Conservation (phyloP, 2,329 filamentous ascomycete genomes). For the Diaporthe aspalathi region DNA sequence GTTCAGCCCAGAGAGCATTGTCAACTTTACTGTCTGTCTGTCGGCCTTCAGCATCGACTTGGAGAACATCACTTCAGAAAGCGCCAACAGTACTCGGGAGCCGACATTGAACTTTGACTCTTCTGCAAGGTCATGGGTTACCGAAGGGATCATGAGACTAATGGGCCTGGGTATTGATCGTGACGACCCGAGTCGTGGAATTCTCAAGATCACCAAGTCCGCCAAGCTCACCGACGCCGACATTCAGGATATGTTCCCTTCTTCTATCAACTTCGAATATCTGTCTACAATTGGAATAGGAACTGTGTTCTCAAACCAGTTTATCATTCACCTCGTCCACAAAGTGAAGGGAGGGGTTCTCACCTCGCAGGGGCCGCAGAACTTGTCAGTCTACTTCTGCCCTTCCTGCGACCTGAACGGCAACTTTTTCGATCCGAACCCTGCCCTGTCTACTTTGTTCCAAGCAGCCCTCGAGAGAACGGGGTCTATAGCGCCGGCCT, state of each 20-base stretch:
- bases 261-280: background rate
- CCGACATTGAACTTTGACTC: slow-evolving; percentile 2
- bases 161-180: background rate
- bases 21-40: background rate
- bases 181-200: background rate
- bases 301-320: background rate
- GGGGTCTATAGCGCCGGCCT: background rate
- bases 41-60: background rate
- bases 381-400: slow-evolving; percentile 12
- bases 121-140: background rate
- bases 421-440: background rate
- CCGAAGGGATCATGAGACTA: background rate
- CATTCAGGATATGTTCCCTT: background rate
- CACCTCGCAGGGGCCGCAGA: background rate
- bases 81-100: background rate
- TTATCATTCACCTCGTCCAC: background rate
- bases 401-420: background rate
- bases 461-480: background rate
- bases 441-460: background rate
- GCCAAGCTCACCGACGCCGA: background rate
- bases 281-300: background rate
- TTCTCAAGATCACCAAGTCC: background rate
- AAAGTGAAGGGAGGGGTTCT: background rate
- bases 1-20: background rate
- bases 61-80: background rate